These are phyloP conservation scores for Trichoderma lentiforme DNA, from an alignment of 2,329 filamentous ascomycete species.

Conservation along the genomic window DNA sequence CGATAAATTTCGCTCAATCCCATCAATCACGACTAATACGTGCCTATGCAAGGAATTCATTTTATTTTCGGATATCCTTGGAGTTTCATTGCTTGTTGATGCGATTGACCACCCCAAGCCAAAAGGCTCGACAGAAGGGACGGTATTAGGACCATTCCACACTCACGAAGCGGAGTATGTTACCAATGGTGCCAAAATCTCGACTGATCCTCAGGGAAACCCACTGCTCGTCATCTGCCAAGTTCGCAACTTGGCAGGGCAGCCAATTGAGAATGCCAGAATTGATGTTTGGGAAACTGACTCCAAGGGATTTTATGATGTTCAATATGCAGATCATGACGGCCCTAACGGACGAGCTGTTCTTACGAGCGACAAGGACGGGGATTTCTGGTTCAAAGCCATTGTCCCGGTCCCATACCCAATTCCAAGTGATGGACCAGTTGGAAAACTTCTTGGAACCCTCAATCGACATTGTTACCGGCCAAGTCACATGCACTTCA, in stretches of 20 bases:
- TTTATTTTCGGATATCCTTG: slow-evolving; percentile 70
- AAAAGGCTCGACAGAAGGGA: slow-evolving; percentile 63
- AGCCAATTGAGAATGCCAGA: slow-evolving; percentile 58
- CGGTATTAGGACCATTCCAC: slow-evolving; percentile 76
- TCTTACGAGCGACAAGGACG: slow-evolving; percentile 26
- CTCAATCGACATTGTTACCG: slow-evolving; percentile 72
- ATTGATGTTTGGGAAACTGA: slow-evolving; percentile 81
- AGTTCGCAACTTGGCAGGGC: slow-evolving; percentile 60
- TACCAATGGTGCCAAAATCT: slow-evolving; percentile 54
- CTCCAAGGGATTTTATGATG: slow-evolving; percentile 71
- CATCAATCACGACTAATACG: no score
- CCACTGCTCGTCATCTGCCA: slow-evolving; percentile 38
- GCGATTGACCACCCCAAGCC: slow-evolving; percentile 75
- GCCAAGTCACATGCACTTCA: slow-evolving; percentile 80
- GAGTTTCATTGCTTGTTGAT: slow-evolving; percentile 71
- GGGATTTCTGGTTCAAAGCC: slow-evolving; percentile 70
- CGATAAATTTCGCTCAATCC: slow-evolving; percentile 48
- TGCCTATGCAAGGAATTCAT: slow-evolving; percentile 39
- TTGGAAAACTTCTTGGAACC: slow-evolving; percentile 65
- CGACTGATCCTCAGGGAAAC: slow-evolving; percentile 36
- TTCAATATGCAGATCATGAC: slow-evolving; percentile 59
- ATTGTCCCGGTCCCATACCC: slow-evolving; percentile 84
- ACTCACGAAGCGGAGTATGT: slow-evolving; percentile 63
- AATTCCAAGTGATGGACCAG: slow-evolving; percentile 79
- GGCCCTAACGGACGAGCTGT: slow-evolving; percentile 30